Base-by-base conservation (phyloP, 176 grass and related monocot genomes). In the Pontederia paniculata region DNA sequence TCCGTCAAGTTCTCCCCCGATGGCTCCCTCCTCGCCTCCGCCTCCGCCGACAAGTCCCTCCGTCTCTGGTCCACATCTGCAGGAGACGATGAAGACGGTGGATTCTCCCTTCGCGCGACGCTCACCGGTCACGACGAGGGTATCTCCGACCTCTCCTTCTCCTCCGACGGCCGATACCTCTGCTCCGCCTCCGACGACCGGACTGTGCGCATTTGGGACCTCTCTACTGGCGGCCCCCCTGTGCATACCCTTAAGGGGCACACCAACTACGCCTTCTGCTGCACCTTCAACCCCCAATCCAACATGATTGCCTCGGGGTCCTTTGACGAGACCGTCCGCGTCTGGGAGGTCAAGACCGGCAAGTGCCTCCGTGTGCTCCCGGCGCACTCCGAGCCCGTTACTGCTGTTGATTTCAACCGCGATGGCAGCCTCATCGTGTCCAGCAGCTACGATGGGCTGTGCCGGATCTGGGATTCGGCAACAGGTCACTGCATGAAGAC, bases 251-350 rank as follows among this genome's bases (percentile, higher is more conserved):
- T 65, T 12, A 25, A 6, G 2, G 62, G 62, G 13, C 62, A 65
- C 62, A 65, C 22, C 15, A 65, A 51, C 46, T 65, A 51, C 19
- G 62, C 50, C 4, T 48, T 65, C 46, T 65, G 62, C 46, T 65
- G 62, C 47, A 12, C 62, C 62, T 65, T 50, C 12, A 65, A 65
- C 46, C 21, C 62, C 21, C 62, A 65, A 22, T 51, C 62, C 3
- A 65, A 65, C 62, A 28, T 65, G 13, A 65, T 65, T 23, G 62
- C 62, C 47, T 65, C 47, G 14, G 62, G 62, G 1, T 49, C 45
- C 62, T 65, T 65, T 21, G 62, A 65, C 46, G 62, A 65, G 47
- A 65, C 62, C 9, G 62, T 65, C 46, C 62, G 62, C 15, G 23
- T 65, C 22, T 65, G 62, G 62, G 62, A 65, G 12, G 62, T 52